Evolutionary conservation across 768 basidiomycete genomes (phyloP).

Genomic region (Suillus plorans): DNA sequence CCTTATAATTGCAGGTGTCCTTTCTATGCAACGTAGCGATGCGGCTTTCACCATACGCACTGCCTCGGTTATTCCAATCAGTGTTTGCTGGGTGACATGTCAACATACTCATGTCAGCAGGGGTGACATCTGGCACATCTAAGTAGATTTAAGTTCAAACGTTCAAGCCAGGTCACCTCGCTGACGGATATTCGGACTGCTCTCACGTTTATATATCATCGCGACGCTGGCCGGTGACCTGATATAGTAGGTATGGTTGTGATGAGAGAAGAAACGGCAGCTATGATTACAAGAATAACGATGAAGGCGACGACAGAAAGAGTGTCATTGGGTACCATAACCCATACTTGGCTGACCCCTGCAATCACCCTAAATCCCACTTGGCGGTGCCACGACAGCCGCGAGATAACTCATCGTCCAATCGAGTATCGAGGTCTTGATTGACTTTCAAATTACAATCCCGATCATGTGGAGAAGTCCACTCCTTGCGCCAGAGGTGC

Average conservation of each 20-base stretch:
- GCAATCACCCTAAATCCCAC: constrained; percentile 13
- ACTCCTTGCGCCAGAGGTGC: constrained; percentile 94
- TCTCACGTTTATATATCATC: constrained; percentile 38
- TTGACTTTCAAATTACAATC: constrained; percentile 6
- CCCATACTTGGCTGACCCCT: constrained; percentile 11
- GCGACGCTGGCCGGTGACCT: constrained; percentile 31
- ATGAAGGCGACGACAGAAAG: constrained; percentile 5
- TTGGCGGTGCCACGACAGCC: constrained; percentile 3
- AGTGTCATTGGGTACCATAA: constrained; percentile 10
- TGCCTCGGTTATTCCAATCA: constrained; percentile 27
- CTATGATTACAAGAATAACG: constrained; percentile 10
- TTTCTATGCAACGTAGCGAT: constrained; percentile 31
- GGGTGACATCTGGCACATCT: constrained; percentile 29
- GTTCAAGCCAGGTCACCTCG: constrained; percentile 6
- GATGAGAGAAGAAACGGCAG: constrained; percentile 14
- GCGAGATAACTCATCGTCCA: constrained; percentile 2
- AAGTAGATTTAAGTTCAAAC: constrained; percentile 6
- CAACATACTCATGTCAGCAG: constrained; percentile 33
- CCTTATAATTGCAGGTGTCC: constrained; percentile 35
- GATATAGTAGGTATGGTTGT: constrained; percentile 13
- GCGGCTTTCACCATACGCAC: constrained; percentile 34
- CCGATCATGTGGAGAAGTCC: constrained; percentile 57
- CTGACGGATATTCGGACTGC: constrained; percentile 17
- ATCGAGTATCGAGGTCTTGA: background rate
- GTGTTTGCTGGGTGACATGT: constrained; percentile 33